Conservation (phyloP, 805 yeast species). For the Lipomyces mesembrius region DNA sequence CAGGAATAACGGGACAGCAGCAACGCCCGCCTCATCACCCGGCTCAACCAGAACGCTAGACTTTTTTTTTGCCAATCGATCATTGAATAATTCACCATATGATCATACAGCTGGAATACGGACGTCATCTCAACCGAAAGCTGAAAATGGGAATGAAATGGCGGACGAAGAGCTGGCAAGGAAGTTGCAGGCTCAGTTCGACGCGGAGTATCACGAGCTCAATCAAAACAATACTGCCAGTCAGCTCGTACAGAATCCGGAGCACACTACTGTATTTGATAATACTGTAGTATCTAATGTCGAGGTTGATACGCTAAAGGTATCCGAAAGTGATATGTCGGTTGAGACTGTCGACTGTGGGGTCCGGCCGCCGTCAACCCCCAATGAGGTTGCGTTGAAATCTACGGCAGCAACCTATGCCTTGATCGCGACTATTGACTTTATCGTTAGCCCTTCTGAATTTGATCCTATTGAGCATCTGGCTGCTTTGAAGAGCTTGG, state of each 20-base stretch:
- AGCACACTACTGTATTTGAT: not conserved
- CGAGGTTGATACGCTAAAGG: not conserved
- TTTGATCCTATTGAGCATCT: not conserved
- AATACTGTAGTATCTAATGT: not conserved
- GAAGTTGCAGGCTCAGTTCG: slow-evolving; percentile 34
- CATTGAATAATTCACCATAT: not conserved
- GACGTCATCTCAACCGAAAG: not conserved
- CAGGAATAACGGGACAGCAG: not conserved
- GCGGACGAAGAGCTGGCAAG: slow-evolving; percentile 36
- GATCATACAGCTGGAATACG: not conserved
- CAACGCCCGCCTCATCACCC: not conserved
- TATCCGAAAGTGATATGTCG: no score
- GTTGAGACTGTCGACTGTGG: not conserved
- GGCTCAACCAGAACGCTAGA: slow-evolving; percentile 18
- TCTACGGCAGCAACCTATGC: not conserved
- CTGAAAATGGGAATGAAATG: not conserved
- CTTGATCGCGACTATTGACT: slow-evolving; percentile 14
- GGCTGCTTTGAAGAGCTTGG: not conserved
- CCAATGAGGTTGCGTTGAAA: not conserved
- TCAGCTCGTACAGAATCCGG: not conserved
- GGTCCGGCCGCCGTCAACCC: not conserved
- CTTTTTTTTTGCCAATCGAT: slow-evolving; percentile 13
- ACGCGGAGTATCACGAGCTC: slow-evolving; percentile 7
- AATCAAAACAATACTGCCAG: not conserved
- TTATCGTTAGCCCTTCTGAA: not conserved